Evolutionary conservation across 75 land plant genomes (phyloP), one percentile per base, ranked within the genome.

Genomic region (Pinus taeda): DNA sequence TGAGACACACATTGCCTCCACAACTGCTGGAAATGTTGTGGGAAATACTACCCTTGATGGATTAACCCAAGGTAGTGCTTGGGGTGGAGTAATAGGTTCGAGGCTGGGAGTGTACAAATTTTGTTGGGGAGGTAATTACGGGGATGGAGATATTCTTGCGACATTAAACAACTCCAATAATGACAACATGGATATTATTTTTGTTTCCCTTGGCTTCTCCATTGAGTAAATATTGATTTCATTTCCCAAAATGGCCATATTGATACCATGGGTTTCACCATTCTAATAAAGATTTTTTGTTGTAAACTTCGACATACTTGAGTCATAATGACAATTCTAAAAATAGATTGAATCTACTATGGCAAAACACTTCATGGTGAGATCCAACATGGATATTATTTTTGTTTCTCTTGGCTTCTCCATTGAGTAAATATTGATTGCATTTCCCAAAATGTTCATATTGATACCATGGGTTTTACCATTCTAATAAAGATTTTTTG

Each of bases 1-100:
- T n/a, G 98, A 97, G 45, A 91, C 93, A 57, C 94, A 93, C 20
- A 93, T 97, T 7, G 92, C 96, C 83, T 91, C 97, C 0, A 86
- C 98, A 1, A 37, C 0, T 20, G 91, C 86, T 24, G 97, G 97
- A 4, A 73, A 88, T 3, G 75, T 71, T 36, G 98, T 92, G 18
- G 42, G 70, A 18, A 76, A 69, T 24, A 97, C 91, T 4, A 91
- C 87, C 86, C 73, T 96, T 56, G 72, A 93, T 59, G 98, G 97
- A 26, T 94, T 84, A 66, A 97, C 98, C 0, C 14, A 77, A 6
- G 98, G 98, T 3, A 85, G 84, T 55, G 98, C 97, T 26, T 86
- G 89, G 39, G 98, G 98, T 36, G 90, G 94, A 97, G 89, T 94
- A 2, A 62, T 88, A 11, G 77, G 81, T 9, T 97, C 93, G 8